Conservation (phyloP, 805 yeast genomes). For the Ogataea saltuana region DNA sequence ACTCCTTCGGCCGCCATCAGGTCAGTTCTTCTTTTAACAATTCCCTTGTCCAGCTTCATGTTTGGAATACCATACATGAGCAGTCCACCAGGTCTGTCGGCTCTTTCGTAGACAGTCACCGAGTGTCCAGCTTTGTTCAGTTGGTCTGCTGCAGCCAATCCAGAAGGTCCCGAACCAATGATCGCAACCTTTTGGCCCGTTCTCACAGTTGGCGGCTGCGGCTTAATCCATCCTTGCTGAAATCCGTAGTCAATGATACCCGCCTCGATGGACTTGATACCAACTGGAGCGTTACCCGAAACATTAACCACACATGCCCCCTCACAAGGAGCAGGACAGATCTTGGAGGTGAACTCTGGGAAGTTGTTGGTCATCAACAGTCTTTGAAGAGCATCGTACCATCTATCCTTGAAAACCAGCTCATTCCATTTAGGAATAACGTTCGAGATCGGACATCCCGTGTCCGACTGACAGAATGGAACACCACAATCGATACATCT, state of each 20-base stretch:
- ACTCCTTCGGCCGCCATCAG: conserved; percentile 89
- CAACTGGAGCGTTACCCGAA: conserved; percentile 94
- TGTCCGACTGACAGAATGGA: conserved; percentile 97
- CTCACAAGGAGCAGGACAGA: conserved; percentile 99
- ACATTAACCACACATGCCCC: conserved; percentile 86
- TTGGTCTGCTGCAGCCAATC: conserved; percentile 96
- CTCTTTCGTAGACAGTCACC: conserved; percentile 90
- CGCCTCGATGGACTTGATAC: conserved; percentile 93
- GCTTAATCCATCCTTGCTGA: conserved; percentile 94
- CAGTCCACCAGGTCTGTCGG: conserved; percentile 95
- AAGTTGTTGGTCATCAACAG: conserved; percentile 94
- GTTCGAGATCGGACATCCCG: conserved; percentile 97
- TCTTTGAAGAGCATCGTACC: conserved; percentile 92
- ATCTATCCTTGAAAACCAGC: conserved; percentile 88
- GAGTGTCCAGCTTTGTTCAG: conserved; percentile 92
- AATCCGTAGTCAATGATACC: conserved; percentile 96
- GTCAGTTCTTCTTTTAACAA: conserved; percentile 92
- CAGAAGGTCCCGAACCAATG: conserved; percentile 97
- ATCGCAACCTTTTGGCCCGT: conserved; percentile 85
- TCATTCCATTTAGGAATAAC: conserved; percentile 98
- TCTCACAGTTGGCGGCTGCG: conserved; percentile 73
- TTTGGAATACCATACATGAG: conserved; percentile 99
- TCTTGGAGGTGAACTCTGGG: conserved; percentile 98
- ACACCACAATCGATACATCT: conserved; percentile 99
- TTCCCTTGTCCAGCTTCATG: conserved; percentile 93